Evolutionary conservation across 2,329 filamentous ascomycete genomes (phyloP).

Genomic region (Coniella vitis): DNA sequence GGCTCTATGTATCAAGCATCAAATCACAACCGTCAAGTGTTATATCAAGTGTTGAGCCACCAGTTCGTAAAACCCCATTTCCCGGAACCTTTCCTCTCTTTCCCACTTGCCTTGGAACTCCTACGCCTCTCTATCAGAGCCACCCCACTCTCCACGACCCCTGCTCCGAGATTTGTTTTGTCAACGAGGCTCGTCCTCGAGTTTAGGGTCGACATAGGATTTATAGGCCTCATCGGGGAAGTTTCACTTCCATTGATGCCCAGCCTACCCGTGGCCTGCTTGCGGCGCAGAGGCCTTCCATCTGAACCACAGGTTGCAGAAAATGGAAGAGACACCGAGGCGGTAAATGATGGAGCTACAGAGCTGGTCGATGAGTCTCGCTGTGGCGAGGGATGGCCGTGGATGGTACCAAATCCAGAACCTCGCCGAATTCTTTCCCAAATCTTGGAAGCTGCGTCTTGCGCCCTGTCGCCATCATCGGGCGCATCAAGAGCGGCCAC

Average conservation of each 20-base stretch:
- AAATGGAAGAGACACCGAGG: constrained; percentile 1
- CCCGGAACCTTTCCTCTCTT: constrained; percentile 6
- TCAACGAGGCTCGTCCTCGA: constrained; percentile 7
- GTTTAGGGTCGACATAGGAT: not conserved
- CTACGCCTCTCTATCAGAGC: constrained; percentile 2
- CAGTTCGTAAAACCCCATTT: constrained; percentile 14
- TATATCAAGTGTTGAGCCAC: constrained; percentile 12
- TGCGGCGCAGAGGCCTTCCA: not conserved
- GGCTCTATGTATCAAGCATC: too few relatives aligned
- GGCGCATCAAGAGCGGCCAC: not conserved
- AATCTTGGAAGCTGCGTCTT: constrained; percentile 10
- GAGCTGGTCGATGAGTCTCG: not conserved
- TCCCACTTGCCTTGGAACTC: constrained; percentile 2
- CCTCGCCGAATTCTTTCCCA: constrained; percentile 13
- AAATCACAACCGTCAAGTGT: not conserved
- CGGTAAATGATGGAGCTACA: not conserved
- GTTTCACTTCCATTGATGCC: not conserved
- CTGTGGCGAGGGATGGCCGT: not conserved
- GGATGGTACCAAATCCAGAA: constrained; percentile 7
- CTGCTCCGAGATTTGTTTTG: constrained; percentile 9
- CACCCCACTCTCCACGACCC: not conserved
- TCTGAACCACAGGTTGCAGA: not conserved
- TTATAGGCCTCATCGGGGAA: not conserved
- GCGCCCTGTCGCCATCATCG: not conserved
- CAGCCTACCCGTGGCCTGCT: not conserved